Evolutionary conservation across 495 filamentous ascomycete species (phyloP).

Genomic region (Achaetomiella virescens): DNA sequence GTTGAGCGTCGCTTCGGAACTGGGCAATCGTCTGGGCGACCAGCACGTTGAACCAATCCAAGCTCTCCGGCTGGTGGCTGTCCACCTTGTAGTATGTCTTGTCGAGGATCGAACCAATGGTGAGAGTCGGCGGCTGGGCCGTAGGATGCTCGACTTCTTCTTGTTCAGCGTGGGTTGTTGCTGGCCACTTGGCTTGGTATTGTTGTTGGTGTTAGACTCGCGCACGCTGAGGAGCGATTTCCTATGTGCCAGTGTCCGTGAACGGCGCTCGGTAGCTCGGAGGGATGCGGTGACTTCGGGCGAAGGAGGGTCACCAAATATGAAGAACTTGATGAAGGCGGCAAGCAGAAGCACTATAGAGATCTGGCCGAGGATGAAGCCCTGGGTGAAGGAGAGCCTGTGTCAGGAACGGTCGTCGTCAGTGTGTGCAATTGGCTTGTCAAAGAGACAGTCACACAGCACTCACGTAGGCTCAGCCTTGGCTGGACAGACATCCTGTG

Average conservation of each 20-base stretch:
- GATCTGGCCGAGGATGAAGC: conserved; percentile 87
- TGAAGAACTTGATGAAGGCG: conserved; percentile 99
- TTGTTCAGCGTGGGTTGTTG: conserved; percentile 51
- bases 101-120: conserved; percentile 81
- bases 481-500: conserved; percentile 36
- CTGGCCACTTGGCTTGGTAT: conserved; percentile 26
- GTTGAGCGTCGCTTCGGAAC: conserved; percentile 79
- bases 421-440: conserved; percentile 1
- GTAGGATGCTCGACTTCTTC: conserved; percentile 70
- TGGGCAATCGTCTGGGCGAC: conserved; percentile 96
- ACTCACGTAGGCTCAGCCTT: conserved; percentile 45
- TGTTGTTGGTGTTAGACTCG: conserved; percentile 38
- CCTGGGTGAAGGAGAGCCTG: conserved; percentile 86
- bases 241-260: conserved; percentile 57
- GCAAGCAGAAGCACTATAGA: conserved; percentile 84
- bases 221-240: conserved; percentile 59
- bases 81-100: conserved; percentile 98
- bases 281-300: conserved; percentile 64
- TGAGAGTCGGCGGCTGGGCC: conserved; percentile 53
- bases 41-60: conserved; percentile 99
- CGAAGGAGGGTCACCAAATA: conserved; percentile 88
- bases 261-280: conserved; percentile 62
- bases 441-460: background rate
- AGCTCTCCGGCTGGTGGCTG: conserved; percentile 93
- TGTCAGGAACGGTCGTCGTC: background rate